phyloP scores from a whole-genome alignment of 2,329 filamentous ascomycete genomes.

The Ceratocystis albifundus region DNA sequence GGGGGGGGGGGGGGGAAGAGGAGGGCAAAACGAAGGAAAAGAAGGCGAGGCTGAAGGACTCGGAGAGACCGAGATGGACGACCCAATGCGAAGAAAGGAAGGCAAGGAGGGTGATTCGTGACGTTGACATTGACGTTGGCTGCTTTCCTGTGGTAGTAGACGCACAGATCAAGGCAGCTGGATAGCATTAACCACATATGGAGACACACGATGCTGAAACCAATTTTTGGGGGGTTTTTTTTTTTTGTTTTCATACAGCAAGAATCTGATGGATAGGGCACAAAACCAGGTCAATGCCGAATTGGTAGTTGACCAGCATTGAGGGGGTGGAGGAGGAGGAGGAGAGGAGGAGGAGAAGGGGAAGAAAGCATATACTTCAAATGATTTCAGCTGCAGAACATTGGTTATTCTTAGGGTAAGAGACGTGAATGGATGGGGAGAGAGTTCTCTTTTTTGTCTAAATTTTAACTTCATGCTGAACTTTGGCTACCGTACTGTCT shows the following conservation, averaged over 20 bases:
- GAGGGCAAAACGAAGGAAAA: background rate
- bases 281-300: background rate
- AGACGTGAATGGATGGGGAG: background rate
- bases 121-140: background rate
- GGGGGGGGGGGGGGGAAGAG: too few species aligned
- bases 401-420: background rate
- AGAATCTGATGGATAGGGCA: background rate
- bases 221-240: too few species aligned
- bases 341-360: too few species aligned
- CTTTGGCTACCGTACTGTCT: background rate
- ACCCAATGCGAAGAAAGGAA: background rate
- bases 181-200: background rate
- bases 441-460: background rate
- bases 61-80: background rate
- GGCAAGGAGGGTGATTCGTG: background rate
- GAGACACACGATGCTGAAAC: background rate
- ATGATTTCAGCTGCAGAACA: background rate
- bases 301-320: background rate
- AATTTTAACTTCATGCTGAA: background rate
- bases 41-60: background rate
- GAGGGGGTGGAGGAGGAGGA: background rate
- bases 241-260: background rate
- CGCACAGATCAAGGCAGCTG: conserved; percentile 1
- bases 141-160: background rate
- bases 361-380: too few species aligned